Base-by-base conservation (phyloP, 2,329 filamentous ascomycete species). In the Ophiostoma ips region DNA sequence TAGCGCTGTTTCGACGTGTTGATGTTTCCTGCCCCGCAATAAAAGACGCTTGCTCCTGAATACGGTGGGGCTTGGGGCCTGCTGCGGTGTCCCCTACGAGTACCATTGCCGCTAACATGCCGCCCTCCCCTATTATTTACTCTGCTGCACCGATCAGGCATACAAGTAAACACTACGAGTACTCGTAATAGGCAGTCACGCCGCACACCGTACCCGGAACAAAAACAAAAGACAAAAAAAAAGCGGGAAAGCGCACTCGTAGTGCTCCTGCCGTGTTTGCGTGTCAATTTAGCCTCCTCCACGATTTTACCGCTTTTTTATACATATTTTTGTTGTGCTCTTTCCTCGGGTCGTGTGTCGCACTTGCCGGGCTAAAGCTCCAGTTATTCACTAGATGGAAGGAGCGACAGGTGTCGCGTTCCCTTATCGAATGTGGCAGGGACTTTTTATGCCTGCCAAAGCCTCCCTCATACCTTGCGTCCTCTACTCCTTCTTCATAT, bases 41-140 rank as follows among this genome's bases (percentile, higher is more conserved):
- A 50, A 52, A 50, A 21, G 21, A 38, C 51, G 48, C 51, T 50
- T 50, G 51, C 51, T 53, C 51, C 51, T 53, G 49, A 53, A 43
- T 41, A 19, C n/a, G 38, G 51, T 48, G 51, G 51, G 45, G 13
- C 33, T n/a, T 31, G 19, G n/a, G 13, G 5, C 44, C 13, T 24
- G 44, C 34, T 35, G 5, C n/a, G 43, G 28, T 18, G 11, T 10
- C 15, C 16, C 38, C 37, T 12, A 38, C 5, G 12, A 10, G n/a
- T n/a, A 18, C 7, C 36, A 40, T 4, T 3, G 15, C 24, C 40
- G n/a, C 40, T 30, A 43, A 16, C 24, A 43, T 30, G 40, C 40
- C 31, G 9, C 28, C 24, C 40, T 43, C 40, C 40, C 40, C 40
- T 28, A 31, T 43, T 43, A 43, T 31, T 43, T 31, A 43, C 40